Conservation (phyloP, 805 yeast species). For the Metschnikowia matae region DNA sequence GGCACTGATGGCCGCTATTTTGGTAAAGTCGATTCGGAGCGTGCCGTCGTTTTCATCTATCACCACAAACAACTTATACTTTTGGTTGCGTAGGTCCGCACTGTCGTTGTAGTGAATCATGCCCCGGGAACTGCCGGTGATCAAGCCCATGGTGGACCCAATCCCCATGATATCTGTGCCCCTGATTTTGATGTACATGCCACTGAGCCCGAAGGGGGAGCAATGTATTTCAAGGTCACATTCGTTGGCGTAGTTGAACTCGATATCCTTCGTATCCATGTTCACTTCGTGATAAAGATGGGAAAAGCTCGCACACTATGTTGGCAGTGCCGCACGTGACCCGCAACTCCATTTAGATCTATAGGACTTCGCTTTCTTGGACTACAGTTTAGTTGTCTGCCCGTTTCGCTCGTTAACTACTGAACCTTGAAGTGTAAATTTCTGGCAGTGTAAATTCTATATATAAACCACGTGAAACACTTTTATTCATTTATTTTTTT, state of each 20-base stretch:
- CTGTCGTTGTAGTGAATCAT: slow-evolving; percentile 45
- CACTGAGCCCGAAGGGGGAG: slow-evolving; percentile 54
- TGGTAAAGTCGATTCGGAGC: slow-evolving; percentile 49
- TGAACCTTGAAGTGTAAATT: no score
- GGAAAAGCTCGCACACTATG: background rate
- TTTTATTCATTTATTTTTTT: no score
- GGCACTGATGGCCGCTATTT: slow-evolving; percentile 31
- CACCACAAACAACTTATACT: slow-evolving; percentile 47
- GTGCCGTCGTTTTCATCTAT: slow-evolving; percentile 44
- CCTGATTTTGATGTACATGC: slow-evolving; percentile 44
- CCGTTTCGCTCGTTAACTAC: no score
- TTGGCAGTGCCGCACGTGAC: background rate
- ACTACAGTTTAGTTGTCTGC: no score
- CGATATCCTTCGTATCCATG: slow-evolving; percentile 12
- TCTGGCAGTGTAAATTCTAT: no score
- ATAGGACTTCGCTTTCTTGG: no score
- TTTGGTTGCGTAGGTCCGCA: slow-evolving; percentile 43
- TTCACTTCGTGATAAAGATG: background rate
- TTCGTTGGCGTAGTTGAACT: slow-evolving; percentile 44
- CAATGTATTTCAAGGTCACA: slow-evolving; percentile 54
- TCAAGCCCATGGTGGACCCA: slow-evolving; percentile 53
- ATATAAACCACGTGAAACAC: no score
- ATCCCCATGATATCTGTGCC: slow-evolving; percentile 51
- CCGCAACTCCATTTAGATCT: background rate
- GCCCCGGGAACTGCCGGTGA: slow-evolving; percentile 51